Evolutionary conservation across 1,139 yeast genomes (phyloP).

Genomic region (Kodamaea sp.): DNA sequence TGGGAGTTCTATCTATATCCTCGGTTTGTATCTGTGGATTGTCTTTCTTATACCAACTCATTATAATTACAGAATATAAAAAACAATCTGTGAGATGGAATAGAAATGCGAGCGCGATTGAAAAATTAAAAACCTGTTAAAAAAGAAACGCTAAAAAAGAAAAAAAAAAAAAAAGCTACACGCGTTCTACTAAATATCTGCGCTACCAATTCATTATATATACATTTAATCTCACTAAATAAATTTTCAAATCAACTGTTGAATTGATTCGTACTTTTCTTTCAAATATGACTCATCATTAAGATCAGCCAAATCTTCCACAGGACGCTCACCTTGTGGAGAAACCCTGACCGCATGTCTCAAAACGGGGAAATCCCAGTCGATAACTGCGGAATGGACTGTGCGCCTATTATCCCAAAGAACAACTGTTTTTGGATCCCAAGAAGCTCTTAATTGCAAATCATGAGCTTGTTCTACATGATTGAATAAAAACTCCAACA

Average conservation of each 20-base stretch:
- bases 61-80: conserved; percentile 6
- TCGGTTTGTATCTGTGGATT: conserved; percentile 13
- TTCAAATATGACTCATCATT: conserved; percentile 9
- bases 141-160: too few species aligned
- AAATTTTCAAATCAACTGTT: too few species aligned
- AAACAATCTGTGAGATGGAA: too few species aligned
- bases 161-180: too few species aligned
- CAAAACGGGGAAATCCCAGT: conserved; percentile 16
- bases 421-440: conserved; percentile 42
- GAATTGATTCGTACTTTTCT: conserved; percentile 1
- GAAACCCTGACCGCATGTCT: conserved; percentile 17
- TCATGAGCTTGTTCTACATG: conserved; percentile 40
- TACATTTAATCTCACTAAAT: too few species aligned
- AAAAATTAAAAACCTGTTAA: too few species aligned
- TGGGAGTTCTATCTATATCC: conserved; percentile 7
- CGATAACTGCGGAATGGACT: conserved; percentile 16
- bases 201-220: too few species aligned
- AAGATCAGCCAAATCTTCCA: conserved; percentile 12
- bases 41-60: conserved; percentile 34
- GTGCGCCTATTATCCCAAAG: conserved; percentile 17
- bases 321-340: conserved; percentile 15
- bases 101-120: too few species aligned
- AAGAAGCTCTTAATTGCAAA: conserved; percentile 52
- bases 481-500: conserved; percentile 21
- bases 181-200: too few species aligned